Evolutionary conservation across 225 moss, liverwort and hornwort genomes (phyloP).

Genomic region (Straminergon stramineum): DNA sequence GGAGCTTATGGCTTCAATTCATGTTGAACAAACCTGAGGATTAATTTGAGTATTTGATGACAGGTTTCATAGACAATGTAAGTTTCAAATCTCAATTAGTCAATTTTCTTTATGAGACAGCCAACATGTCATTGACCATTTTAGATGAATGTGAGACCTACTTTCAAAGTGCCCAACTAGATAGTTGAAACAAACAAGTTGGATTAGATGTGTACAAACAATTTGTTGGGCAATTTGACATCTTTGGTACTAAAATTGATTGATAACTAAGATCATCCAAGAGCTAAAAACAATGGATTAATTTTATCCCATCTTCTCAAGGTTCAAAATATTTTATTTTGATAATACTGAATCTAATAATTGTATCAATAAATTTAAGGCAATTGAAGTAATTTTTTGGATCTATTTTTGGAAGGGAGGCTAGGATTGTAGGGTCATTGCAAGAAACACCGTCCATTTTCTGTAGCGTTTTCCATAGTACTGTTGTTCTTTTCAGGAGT

Average conservation of each 20-base stretch:
- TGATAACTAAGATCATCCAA: neutral
- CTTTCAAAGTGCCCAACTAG: fast-evolving
- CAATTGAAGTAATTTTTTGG: neutral
- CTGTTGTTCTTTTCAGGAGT: too few species aligned
- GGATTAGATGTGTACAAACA: neutral
- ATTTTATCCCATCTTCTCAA: neutral
- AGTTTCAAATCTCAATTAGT: neutral
- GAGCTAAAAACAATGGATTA: neutral
- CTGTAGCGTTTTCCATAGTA: too few species aligned
- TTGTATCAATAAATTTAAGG: neutral
- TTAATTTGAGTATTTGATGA: too few species aligned
- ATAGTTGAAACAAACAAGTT: neutral
- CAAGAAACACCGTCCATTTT: too few species aligned
- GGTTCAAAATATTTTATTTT: neutral
- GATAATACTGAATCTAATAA: neutral
- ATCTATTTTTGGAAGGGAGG: neutral
- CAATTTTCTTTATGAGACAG: neutral
- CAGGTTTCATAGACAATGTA: fast-evolving
- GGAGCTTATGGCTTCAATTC: neutral
- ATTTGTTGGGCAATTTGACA: fast-evolving
- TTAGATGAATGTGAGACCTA: neutral
- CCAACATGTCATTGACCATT: neutral
- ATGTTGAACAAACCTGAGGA: neutral
- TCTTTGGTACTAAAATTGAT: neutral
- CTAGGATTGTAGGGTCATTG: too few species aligned